These are phyloP conservation scores for Solanum acaule DNA, from an alignment of 257 asterid genomes.

Conservation along the genomic window DNA sequence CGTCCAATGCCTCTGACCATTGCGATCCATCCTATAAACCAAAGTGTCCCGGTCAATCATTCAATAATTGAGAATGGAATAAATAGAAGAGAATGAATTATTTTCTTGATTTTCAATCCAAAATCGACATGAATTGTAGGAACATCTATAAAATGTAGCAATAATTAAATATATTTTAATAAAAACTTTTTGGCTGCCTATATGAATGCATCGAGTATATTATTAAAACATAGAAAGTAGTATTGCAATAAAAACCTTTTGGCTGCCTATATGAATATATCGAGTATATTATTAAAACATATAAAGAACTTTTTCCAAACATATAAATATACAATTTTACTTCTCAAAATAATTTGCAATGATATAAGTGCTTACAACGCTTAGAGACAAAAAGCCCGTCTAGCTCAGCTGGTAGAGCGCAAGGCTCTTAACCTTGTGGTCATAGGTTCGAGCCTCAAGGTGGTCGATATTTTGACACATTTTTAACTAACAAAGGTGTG, in stretches of 20 bases:
- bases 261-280: background rate
- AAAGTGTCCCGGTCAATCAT: background rate
- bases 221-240: background rate
- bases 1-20: background rate
- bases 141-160: background rate
- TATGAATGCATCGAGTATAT: background rate
- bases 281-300: background rate
- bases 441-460: too few species aligned
- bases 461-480: too few species aligned
- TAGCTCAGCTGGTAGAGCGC: too few species aligned
- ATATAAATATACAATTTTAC: background rate
- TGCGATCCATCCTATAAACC: background rate
- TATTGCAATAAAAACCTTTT: background rate
- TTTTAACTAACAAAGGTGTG: too few species aligned
- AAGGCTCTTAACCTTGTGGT: too few species aligned
- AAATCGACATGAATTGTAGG: background rate
- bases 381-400: too few species aligned
- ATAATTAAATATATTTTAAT: too few species aligned
- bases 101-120: background rate
- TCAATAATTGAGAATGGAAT: background rate
- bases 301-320: too few species aligned
- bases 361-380: background rate
- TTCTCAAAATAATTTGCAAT: background rate
- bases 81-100: background rate
- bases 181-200: background rate